phyloP scores from a whole-genome alignment of 148 eudicot genomes.

The Rhododendron vialii region DNA sequence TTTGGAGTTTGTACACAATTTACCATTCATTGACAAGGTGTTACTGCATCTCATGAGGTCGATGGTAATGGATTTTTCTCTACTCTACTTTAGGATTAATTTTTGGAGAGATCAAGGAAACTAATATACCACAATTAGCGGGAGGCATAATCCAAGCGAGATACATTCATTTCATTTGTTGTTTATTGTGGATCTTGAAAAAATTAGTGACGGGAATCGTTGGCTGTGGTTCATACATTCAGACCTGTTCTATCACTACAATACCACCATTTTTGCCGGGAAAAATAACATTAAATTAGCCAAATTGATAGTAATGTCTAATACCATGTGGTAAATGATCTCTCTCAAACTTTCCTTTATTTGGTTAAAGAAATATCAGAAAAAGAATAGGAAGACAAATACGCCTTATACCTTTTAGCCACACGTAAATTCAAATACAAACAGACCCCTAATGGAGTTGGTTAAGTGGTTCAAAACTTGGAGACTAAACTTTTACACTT shows the following conservation, averaged over 20 bases:
- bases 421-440: background rate
- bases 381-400: background rate
- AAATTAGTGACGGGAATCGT: background rate
- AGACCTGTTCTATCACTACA: background rate
- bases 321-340: background rate
- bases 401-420: too few relatives aligned
- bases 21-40: background rate
- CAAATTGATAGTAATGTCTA: background rate
- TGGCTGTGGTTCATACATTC: background rate
- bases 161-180: background rate
- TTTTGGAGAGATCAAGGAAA: background rate
- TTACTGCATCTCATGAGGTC: background rate
- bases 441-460: too few relatives aligned
- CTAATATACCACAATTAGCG: background rate
- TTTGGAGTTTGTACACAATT: background rate
- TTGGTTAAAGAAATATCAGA: background rate
- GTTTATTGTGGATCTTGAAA: background rate
- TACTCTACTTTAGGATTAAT: too few relatives aligned
- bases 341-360: background rate
- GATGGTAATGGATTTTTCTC: too few relatives aligned
- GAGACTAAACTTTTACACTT: background rate
- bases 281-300: background rate
- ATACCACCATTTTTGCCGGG: background rate
- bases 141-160: background rate
- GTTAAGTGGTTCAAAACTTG: too few relatives aligned